phyloP scores from a whole-genome alignment of 2,329 filamentous ascomycete genomes.

The Ophiocordyceps robertsii region DNA sequence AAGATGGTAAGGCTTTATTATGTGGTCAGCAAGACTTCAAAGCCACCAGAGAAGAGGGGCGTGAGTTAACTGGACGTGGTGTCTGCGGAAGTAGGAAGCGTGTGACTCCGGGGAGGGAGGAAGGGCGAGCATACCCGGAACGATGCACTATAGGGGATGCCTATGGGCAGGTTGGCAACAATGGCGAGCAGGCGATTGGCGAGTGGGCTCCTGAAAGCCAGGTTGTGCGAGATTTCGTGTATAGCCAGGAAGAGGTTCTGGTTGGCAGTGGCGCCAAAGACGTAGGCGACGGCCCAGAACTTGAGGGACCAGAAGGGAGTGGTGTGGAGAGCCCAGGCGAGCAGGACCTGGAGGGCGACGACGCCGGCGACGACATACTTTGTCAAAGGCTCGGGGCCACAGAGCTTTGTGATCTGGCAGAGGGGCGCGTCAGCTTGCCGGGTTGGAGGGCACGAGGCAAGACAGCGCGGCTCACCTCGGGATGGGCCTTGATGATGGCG shows the following conservation, averaged over 20 bases:
- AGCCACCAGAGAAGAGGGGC: background rate
- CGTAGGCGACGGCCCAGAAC: slow-evolving; percentile 79
- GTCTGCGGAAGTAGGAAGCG: background rate
- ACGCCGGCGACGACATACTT: slow-evolving; percentile 84
- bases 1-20: slow-evolving; percentile 71
- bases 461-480: slow-evolving; percentile 48
- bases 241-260: slow-evolving; percentile 98
- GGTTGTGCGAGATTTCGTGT: slow-evolving; percentile 96
- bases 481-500: slow-evolving; percentile 96
- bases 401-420: slow-evolving; percentile 83
- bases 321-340: slow-evolving; percentile 64
- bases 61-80: too few species aligned
- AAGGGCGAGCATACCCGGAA: slow-evolving; percentile 55
- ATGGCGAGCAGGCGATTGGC: slow-evolving; percentile 82
- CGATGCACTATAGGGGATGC: slow-evolving; percentile 87
- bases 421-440: background rate
- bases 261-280: slow-evolving; percentile 88
- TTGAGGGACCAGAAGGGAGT: slow-evolving; percentile 69
- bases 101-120: background rate
- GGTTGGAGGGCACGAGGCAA: slow-evolving; percentile 8
- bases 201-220: slow-evolving; percentile 71
- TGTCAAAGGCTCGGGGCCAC: slow-evolving; percentile 87
- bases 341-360: slow-evolving; percentile 65
- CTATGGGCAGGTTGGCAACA: slow-evolving; percentile 90
- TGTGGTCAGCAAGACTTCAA: background rate